phyloP scores from a whole-genome alignment of 768 basidiomycete genomes.

The Pluteus cervinus region DNA sequence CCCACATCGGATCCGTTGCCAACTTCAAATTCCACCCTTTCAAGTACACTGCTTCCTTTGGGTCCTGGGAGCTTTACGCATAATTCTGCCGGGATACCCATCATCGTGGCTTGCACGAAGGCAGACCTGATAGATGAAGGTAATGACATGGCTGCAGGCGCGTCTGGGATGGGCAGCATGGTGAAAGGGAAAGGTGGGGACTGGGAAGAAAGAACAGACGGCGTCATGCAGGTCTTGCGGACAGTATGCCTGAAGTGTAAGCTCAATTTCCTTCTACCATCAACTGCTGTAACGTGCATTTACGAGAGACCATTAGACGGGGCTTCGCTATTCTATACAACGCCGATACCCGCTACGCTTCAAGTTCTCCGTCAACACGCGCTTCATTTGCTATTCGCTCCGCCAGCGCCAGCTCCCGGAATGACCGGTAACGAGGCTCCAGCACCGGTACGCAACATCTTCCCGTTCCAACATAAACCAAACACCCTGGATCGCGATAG shows the following conservation, averaged over 20 bases:
- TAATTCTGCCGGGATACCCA: constrained; percentile 80
- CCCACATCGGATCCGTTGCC: constrained; percentile 65
- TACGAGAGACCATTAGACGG: constrained; percentile 53
- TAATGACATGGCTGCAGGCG: constrained; percentile 64
- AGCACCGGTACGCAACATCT: constrained; percentile 67
- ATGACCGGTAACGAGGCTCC: constrained; percentile 58
- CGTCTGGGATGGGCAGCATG: constrained; percentile 84
- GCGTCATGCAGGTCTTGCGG: constrained; percentile 90
- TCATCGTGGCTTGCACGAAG: constrained; percentile 87
- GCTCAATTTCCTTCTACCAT: neutral
- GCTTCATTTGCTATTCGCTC: constrained; percentile 74
- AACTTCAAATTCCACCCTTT: constrained; percentile 51
- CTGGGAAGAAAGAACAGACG: constrained; percentile 95
- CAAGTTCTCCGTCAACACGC: constrained; percentile 77
- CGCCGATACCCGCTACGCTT: constrained; percentile 70
- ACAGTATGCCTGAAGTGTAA: constrained; percentile 88
- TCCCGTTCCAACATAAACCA: constrained; percentile 82
- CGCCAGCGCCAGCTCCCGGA: constrained; percentile 68
- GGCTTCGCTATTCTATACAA: constrained; percentile 88
- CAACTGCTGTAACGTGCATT: neutral
- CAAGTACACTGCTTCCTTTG: constrained; percentile 71
- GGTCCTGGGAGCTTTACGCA: constrained; percentile 82
- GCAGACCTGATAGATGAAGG: constrained; percentile 89
- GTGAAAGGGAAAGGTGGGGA: constrained; percentile 88
- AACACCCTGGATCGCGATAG: constrained; percentile 92